These are phyloP conservation scores for Boletus barrowsii DNA, from an alignment of 768 basidiomycete genomes.

Conservation along the genomic window DNA sequence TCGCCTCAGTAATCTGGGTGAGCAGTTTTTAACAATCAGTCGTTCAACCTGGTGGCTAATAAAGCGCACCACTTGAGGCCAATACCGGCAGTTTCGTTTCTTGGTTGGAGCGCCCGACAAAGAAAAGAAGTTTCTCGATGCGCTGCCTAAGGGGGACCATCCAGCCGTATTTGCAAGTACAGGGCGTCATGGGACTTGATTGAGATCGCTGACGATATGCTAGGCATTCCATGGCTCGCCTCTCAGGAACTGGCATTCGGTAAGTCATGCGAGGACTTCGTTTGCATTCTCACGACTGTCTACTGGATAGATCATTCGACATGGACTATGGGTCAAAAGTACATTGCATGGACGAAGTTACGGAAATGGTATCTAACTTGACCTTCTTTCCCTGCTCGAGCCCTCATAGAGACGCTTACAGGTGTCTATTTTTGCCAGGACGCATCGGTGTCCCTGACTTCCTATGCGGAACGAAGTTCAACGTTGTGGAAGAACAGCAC, in stretches of 20 bases:
- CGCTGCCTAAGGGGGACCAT: slow-evolving; percentile 41
- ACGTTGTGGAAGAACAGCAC: slow-evolving; percentile 50
- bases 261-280: slow-evolving; percentile 23
- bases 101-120: slow-evolving; percentile 70
- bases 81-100: slow-evolving; percentile 57
- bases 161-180: slow-evolving; percentile 7
- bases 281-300: neutral
- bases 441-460: slow-evolving; percentile 43
- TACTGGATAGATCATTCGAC: slow-evolving; percentile 56
- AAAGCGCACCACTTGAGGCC: neutral
- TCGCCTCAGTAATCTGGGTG: slow-evolving; percentile 52
- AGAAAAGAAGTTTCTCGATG: slow-evolving; percentile 59
- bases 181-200: neutral
- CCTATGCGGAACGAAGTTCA: slow-evolving; percentile 29
- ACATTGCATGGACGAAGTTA: slow-evolving; percentile 57
- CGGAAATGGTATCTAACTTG: slow-evolving; percentile 51
- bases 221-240: slow-evolving; percentile 72
- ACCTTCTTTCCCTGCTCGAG: neutral
- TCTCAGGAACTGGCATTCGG: slow-evolving; percentile 68
- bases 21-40: neutral
- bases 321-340: slow-evolving; percentile 63
- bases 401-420: slow-evolving; percentile 19
- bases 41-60: neutral
- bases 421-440: slow-evolving; percentile 71
- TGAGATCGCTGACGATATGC: neutral